Percentiles rank a stretch among this genome's conserved stretches.
These are phyloP conservation scores for Platanthera guangdongensis DNA, from an alignment of 106 monocot genomes.

Conservation along the genomic window DNA sequence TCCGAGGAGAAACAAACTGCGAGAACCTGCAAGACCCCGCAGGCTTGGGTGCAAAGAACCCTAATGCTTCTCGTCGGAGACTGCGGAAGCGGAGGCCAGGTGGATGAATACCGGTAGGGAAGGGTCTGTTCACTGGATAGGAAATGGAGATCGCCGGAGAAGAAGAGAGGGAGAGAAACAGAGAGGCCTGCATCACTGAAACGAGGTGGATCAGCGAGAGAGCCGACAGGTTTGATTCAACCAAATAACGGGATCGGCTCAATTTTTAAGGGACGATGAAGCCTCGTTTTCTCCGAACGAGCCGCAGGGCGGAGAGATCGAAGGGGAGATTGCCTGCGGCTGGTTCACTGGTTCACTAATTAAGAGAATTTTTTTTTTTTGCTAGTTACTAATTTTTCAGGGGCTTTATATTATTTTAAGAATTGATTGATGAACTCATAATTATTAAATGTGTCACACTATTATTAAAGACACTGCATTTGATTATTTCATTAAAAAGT, in stretches of 20 bases:
- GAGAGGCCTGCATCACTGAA: conserved; percentile 5
- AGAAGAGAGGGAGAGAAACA: conserved; percentile 7
- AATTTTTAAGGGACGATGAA: background rate
- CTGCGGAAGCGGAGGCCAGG: conserved; percentile 56
- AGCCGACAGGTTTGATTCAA: background rate
- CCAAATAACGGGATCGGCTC: background rate
- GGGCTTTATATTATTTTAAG: no score
- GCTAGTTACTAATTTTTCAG: no score
- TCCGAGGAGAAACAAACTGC: background rate
- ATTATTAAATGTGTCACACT: no score
- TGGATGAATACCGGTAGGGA: background rate
- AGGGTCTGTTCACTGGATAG: conserved; percentile 4
- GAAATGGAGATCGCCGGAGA: conserved; percentile 3
- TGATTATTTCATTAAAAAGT: no score
- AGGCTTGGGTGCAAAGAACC: conserved; percentile 6
- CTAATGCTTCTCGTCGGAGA: conserved; percentile 39
- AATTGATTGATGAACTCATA: no score
- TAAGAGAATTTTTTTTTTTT: no score
- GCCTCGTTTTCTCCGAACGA: background rate
- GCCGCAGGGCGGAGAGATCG: background rate
- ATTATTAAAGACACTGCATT: no score
- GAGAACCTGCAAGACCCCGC: background rate
- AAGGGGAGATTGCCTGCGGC: background rate
- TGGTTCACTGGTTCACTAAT: no score
- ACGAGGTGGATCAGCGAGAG: background rate